Base-by-base conservation (phyloP, 2,329 filamentous ascomycete genomes). In the Beauveria australis region DNA sequence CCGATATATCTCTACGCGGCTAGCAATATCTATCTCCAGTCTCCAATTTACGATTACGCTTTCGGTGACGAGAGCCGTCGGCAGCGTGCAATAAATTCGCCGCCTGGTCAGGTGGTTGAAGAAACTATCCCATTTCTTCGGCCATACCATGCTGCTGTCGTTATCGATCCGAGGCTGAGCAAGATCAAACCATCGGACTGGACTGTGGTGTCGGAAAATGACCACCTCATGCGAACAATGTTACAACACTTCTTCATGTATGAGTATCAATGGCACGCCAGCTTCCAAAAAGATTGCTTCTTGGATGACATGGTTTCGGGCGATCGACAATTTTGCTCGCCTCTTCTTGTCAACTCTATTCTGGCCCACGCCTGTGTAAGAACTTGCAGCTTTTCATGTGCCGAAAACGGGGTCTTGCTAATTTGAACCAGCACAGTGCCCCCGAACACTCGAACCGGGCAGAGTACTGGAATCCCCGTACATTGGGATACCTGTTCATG, bases 221-320 rank as follows among this genome's bases (percentile, higher is more conserved):
- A 78, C 44, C 58, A 19, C 1, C 65, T 78, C 8, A 71, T 77
- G 67, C 67, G 70, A 30, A 69, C 70, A 10, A 62, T 75, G 0
- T 60, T 75, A 1, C 46, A 26, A 1, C 61, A 64, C 1, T 68
- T 69, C 12, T 65, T 75, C 6, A 40, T 69, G 68, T 1, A 70
- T 61, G 74, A 77, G 41, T 74, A 75, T 40, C 69, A 71, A 3
- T 74, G 69, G 63, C 69, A 70, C 0, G 65, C 71, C 0, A 66
- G 66, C 0, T 74, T 77, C 28, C 74, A 78, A 3, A 76, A 75
- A 61, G 73, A 75, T 28, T 66, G 66, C 1, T 76, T 78, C 33
- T 61, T 77, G 0, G 66, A 75, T n/a, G 75, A 77, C 30, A 71
- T 78, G 72, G 66, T 64, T 12, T 62, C 65, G 0, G 65, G 66